These are phyloP conservation scores for Udeniomyces megalosporus DNA, from an alignment of 768 basidiomycete genomes.

Conservation along the genomic window DNA sequence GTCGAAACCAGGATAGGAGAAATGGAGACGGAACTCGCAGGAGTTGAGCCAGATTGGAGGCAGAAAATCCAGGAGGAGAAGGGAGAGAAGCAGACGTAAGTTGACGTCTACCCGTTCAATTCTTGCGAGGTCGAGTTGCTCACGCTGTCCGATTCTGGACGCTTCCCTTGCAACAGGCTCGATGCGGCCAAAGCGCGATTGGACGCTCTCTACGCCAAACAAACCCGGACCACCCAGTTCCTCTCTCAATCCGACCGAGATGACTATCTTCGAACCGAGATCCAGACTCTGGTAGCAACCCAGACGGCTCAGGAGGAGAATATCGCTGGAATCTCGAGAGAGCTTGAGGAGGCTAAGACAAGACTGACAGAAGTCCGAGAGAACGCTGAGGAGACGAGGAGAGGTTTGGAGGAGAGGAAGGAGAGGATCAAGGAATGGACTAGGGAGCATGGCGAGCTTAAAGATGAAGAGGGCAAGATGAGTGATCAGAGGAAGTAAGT, in stretches of 20 bases:
- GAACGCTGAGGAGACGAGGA: conserved; percentile 35
- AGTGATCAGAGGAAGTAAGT: conserved; percentile 62
- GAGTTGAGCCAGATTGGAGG: conserved; percentile 56
- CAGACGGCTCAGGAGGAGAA: conserved; percentile 39
- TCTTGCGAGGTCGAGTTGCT: neutral
- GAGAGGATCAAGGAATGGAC: conserved; percentile 42
- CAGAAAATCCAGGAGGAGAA: conserved; percentile 35
- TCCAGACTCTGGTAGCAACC: conserved; percentile 50
- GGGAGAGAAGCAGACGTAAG: conserved; percentile 36
- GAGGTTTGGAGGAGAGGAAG: conserved; percentile 46
- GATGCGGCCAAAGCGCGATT: conserved; percentile 60
- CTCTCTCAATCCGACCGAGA: conserved; percentile 70
- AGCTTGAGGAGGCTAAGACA: conserved; percentile 21
- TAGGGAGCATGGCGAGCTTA: conserved; percentile 42
- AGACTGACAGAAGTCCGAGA: conserved; percentile 37
- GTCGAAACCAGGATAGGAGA: conserved; percentile 46
- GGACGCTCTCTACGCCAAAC: conserved; percentile 67
- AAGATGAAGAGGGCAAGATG: conserved; percentile 38
- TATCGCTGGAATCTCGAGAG: conserved; percentile 36
- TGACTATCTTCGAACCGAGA: conserved; percentile 60
- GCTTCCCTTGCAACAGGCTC: conserved; percentile 32
- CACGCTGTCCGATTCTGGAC: neutral
- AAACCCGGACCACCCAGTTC: conserved; percentile 75
- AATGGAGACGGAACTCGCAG: conserved; percentile 47
- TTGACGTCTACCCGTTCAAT: neutral